phyloP scores from a whole-genome alignment of 768 basidiomycete species.

The Omphalotus guepiniiformis region DNA sequence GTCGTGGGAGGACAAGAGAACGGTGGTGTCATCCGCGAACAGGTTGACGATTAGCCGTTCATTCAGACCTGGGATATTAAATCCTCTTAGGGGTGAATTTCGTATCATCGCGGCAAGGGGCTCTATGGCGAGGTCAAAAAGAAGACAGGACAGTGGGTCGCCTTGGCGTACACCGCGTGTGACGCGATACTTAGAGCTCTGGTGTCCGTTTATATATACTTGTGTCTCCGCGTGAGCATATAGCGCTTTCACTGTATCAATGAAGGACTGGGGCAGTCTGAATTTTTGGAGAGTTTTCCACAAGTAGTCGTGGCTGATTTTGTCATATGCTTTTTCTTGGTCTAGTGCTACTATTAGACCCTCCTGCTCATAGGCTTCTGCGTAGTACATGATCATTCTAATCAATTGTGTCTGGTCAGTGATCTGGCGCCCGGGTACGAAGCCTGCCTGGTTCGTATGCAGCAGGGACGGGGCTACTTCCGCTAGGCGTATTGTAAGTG shows the following conservation, averaged over 20 bases:
- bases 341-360: constrained; percentile 26
- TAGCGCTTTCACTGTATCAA: constrained; percentile 21
- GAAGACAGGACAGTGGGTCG: constrained; percentile 17
- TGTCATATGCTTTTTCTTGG: constrained; percentile 38
- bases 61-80: constrained; percentile 9
- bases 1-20: constrained; percentile 13
- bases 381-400: constrained; percentile 19
- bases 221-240: constrained; percentile 17
- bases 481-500: constrained; percentile 17
- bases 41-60: constrained; percentile 16
- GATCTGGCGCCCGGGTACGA: constrained; percentile 28
- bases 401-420: constrained; percentile 27
- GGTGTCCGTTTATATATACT: constrained; percentile 18
- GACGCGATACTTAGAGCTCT: constrained; percentile 16
- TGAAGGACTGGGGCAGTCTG: constrained; percentile 23
- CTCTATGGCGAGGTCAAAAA: constrained; percentile 25
- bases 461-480: constrained; percentile 17
- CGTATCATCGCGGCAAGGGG: constrained; percentile 20
- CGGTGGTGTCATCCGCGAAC: constrained; percentile 23
- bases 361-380: constrained; percentile 19
- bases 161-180: constrained; percentile 26
- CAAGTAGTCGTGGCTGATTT: constrained; percentile 28
- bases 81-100: constrained; percentile 14
- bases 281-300: constrained; percentile 19
- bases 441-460: constrained; percentile 34